Percentiles rank a stretch among this genome's conserved stretches.
phyloP scores from a whole-genome alignment of 495 filamentous ascomycete species.

The Mycothermus thermophilus region DNA sequence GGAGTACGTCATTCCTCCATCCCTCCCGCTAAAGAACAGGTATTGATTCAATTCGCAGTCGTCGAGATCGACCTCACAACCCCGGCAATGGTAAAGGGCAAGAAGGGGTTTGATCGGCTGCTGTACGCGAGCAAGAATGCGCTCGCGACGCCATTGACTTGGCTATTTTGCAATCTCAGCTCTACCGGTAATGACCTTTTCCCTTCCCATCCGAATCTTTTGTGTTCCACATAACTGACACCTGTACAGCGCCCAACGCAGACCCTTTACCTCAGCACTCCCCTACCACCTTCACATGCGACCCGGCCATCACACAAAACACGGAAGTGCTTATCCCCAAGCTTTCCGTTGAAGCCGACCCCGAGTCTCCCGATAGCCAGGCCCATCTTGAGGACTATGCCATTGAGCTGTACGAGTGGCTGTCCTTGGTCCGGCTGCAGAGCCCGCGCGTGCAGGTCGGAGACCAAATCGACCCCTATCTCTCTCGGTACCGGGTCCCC shows the following conservation, averaged over 20 bases:
- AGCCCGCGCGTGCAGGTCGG: constrained; percentile 54
- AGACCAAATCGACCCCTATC: constrained; percentile 67
- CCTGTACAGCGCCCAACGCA: constrained; percentile 26
- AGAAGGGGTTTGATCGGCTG: constrained; percentile 79
- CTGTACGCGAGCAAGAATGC: constrained; percentile 77
- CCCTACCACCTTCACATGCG: constrained; percentile 34
- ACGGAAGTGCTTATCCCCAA: constrained; percentile 34
- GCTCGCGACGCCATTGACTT: constrained; percentile 53
- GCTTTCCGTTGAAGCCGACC: constrained; percentile 29
- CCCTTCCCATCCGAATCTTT: too few relatives aligned
- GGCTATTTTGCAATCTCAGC: constrained; percentile 72
- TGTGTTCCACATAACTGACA: too few relatives aligned
- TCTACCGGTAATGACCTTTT: too few relatives aligned
- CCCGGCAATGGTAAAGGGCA: constrained; percentile 77
- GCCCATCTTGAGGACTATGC: constrained; percentile 45
- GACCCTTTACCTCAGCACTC: constrained; percentile 41
- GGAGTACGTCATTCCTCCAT: constrained; percentile 22
- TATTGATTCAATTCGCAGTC: constrained; percentile 29
- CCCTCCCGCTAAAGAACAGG: background rate
- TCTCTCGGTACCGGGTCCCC: constrained; percentile 67
- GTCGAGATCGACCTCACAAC: constrained; percentile 69
- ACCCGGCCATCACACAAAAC: constrained; percentile 18
- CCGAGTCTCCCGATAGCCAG: constrained; percentile 20
- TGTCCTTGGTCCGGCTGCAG: constrained; percentile 54
- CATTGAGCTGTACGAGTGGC: constrained; percentile 66